Evolutionary conservation across 345 rosid genomes (phyloP).

Genomic region (Eucalyptus cloeziana): DNA sequence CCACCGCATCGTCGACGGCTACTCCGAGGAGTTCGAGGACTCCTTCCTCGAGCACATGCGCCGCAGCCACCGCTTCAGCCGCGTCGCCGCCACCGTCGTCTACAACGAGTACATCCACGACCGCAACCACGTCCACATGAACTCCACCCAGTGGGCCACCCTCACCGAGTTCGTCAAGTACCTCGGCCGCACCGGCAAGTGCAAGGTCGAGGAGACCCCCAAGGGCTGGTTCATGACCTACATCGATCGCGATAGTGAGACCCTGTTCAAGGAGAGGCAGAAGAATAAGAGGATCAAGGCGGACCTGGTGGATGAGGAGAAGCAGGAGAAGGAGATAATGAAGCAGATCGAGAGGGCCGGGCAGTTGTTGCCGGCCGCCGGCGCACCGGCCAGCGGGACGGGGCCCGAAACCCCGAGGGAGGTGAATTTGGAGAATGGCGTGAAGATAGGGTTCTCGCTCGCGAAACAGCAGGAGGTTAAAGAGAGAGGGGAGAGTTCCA

Average conservation of each 20-base stretch:
- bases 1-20: constrained; percentile 65
- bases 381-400: not conserved
- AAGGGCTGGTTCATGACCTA: constrained; percentile 98
- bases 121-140: constrained; percentile 90
- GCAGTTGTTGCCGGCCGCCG: constrained; percentile 1
- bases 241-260: constrained; percentile 75
- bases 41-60: constrained; percentile 68
- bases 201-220: constrained; percentile 91
- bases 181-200: constrained; percentile 73
- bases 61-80: constrained; percentile 83
- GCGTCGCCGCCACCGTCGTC: constrained; percentile 90
- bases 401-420: constrained; percentile 7
- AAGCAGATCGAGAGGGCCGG: constrained; percentile 81
- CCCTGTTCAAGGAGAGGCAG: constrained; percentile 70
- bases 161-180: constrained; percentile 85
- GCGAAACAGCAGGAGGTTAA: constrained; percentile 17
- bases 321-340: constrained; percentile 67
- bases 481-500: constrained; percentile 41
- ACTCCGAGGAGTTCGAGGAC: constrained; percentile 78
- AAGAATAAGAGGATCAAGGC: constrained; percentile 74
- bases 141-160: constrained; percentile 85
- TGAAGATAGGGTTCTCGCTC: constrained; percentile 70
- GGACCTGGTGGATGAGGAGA: constrained; percentile 88
- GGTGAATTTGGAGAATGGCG: constrained; percentile 39
- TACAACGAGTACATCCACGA: constrained; percentile 90